phyloP scores from a whole-genome alignment of 1,284 basidiomycete species.

The Trichosporon ovoides region DNA sequence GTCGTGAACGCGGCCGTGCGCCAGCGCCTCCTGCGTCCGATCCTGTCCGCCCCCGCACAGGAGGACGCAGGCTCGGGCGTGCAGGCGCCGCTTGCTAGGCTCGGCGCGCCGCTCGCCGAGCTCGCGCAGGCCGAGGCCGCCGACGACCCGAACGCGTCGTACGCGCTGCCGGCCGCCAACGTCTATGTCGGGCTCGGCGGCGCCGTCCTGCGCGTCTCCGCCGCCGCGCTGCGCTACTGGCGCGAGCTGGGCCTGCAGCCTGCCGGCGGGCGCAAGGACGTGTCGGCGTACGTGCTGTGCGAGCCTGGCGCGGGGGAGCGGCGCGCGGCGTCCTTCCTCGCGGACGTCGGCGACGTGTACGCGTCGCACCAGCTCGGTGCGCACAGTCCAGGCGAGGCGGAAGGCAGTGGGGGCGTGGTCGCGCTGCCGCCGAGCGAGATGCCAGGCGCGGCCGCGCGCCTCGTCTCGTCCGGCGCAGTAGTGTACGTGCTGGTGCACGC shows the following conservation, averaged over 20 bases:
- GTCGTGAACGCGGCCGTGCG: slow-evolving; percentile 20
- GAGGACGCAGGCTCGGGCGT: slow-evolving; percentile 1
- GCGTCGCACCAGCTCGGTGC: slow-evolving; percentile 14
- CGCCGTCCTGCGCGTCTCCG: slow-evolving; percentile 29
- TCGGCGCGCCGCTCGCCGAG: slow-evolving; percentile 16
- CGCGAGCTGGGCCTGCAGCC: slow-evolving; percentile 39
- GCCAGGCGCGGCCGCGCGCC: slow-evolving; percentile 2
- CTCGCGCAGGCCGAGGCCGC: slow-evolving; percentile 1
- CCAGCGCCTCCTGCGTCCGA: slow-evolving; percentile 15
- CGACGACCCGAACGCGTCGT: neutral
- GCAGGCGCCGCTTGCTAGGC: slow-evolving; percentile 8
- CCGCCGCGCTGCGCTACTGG: slow-evolving; percentile 38
- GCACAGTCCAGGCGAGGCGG: slow-evolving; percentile 1
- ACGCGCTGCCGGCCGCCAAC: slow-evolving; percentile 7
- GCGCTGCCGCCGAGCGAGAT: neutral
- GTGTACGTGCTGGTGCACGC: slow-evolving; percentile 15
- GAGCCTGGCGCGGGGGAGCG: slow-evolving; percentile 12
- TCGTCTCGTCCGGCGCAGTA: neutral
- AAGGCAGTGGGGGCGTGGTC: slow-evolving; percentile 1
- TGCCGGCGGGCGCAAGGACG: slow-evolving; percentile 36
- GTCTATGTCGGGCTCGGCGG: slow-evolving; percentile 29
- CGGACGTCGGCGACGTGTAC: slow-evolving; percentile 19
- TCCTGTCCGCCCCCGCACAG: neutral
- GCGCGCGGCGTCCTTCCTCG: slow-evolving; percentile 19
- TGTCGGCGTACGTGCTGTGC: slow-evolving; percentile 27